phyloP scores from a whole-genome alignment of 306 rosid genomes.

The Dalbergia cochinchinensis region DNA sequence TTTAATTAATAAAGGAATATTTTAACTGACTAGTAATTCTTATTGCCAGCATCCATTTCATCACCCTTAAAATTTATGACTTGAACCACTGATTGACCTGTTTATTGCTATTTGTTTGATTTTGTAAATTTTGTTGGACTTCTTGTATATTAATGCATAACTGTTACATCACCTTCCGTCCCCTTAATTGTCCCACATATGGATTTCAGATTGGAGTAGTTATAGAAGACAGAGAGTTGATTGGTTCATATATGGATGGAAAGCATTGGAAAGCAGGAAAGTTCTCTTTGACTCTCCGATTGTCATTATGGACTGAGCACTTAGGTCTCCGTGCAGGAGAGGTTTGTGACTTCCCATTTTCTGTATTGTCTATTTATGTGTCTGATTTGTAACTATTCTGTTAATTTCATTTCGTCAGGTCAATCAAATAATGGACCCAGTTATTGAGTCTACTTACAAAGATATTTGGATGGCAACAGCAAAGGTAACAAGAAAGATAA shows the following conservation, averaged over 20 bases:
- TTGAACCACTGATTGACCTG: slow-evolving; percentile 7
- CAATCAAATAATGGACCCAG: slow-evolving; percentile 77
- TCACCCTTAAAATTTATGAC: slow-evolving; percentile 29
- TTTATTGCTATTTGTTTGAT: slow-evolving; percentile 23
- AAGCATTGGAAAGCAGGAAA: slow-evolving; percentile 96
- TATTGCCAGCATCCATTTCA: slow-evolving; percentile 30
- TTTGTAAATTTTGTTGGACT: slow-evolving; percentile 20
- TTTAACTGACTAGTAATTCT: not conserved
- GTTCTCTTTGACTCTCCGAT: slow-evolving; percentile 80
- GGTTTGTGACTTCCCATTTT: slow-evolving; percentile 60
- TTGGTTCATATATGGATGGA: slow-evolving; percentile 84
- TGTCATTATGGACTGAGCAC: slow-evolving; percentile 96
- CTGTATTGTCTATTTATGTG: slow-evolving; percentile 17
- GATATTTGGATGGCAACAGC: slow-evolving; percentile 96
- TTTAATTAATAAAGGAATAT: slow-evolving; percentile 31
- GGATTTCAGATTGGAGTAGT: slow-evolving; percentile 80
- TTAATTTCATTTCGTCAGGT: slow-evolving; percentile 57
- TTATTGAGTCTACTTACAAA: slow-evolving; percentile 85
- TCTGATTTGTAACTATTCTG: slow-evolving; percentile 40
- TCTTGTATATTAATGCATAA: slow-evolving; percentile 38
- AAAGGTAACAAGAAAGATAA: slow-evolving; percentile 62
- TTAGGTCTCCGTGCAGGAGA: slow-evolving; percentile 82
- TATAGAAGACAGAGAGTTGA: slow-evolving; percentile 84
- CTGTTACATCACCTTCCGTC: slow-evolving; percentile 31
- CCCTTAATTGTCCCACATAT: slow-evolving; percentile 33